These are phyloP conservation scores for Sugiyamaella chiloensis DNA, from an alignment of 805 yeast species.

Conservation along the genomic window DNA sequence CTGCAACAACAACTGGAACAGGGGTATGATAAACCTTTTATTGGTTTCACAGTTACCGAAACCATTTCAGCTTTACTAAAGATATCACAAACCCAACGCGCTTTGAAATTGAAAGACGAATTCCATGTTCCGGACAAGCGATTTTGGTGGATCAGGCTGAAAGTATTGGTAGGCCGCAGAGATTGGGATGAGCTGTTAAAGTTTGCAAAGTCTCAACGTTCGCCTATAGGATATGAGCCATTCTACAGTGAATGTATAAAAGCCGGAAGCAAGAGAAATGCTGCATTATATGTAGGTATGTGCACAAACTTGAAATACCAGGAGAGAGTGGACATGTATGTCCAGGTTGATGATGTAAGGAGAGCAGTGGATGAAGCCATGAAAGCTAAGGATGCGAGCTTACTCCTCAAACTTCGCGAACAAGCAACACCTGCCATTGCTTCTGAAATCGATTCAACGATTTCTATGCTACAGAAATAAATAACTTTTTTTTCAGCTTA, in stretches of 20 bases:
- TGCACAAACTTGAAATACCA: conserved; percentile 46
- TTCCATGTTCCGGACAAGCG: conserved; percentile 58
- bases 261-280: conserved; percentile 56
- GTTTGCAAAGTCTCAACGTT: conserved; percentile 48
- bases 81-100: conserved; percentile 49
- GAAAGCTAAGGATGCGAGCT: conserved; percentile 25
- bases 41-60: conserved; percentile 44
- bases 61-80: conserved; percentile 47
- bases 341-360: conserved; percentile 48
- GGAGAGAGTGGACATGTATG: conserved; percentile 48
- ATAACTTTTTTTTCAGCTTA: not conserved
- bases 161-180: conserved; percentile 44
- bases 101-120: conserved; percentile 47
- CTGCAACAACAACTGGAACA: conserved; percentile 45
- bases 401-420: conserved; percentile 22
- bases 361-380: conserved; percentile 33
- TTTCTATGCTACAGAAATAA: conserved; percentile 12
- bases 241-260: conserved; percentile 54
- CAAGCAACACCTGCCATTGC: conserved; percentile 19
- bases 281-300: conserved; percentile 55
- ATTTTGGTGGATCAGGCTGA: conserved; percentile 52
- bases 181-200: conserved; percentile 57
- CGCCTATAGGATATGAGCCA: conserved; percentile 70
- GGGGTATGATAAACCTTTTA: conserved; percentile 41
- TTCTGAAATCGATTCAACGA: conserved; percentile 16